A percentile compares a stretch with the other conserved stretches of the same genome.
Conservation (phyloP, 228 moss, liverwort and hornwort genomes). For the Sphagnum magellanicum region DNA sequence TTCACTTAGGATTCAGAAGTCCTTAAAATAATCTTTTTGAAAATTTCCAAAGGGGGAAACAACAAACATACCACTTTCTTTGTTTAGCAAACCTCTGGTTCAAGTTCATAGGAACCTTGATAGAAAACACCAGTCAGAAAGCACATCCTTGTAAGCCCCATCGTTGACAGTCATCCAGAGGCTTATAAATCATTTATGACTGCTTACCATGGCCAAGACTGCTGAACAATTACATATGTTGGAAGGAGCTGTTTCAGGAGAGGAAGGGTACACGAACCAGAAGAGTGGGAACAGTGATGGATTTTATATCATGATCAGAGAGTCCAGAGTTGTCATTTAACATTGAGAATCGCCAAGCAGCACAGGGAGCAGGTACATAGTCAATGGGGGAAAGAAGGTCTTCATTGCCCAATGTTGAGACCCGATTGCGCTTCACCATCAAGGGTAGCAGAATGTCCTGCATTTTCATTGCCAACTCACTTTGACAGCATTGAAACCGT, state of each 20-base stretch:
- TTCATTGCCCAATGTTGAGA: slow-evolving; percentile 53
- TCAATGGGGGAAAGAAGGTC: slow-evolving; percentile 82
- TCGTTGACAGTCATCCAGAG: too few relatives aligned
- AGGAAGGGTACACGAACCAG: slow-evolving; percentile 38
- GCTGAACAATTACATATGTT: too few relatives aligned
- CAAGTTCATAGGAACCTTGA: too few relatives aligned
- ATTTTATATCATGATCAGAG: slow-evolving; percentile 45
- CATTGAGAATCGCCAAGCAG: slow-evolving; percentile 88
- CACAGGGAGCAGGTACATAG: slow-evolving; percentile 75
- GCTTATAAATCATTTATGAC: too few relatives aligned
- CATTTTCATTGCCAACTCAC: background rate
- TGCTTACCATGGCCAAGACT: too few relatives aligned
- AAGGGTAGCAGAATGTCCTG: slow-evolving; percentile 90
- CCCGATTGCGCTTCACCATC: slow-evolving; percentile 74
- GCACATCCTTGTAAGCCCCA: too few relatives aligned
- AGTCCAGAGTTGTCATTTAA: slow-evolving; percentile 76
- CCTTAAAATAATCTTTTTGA: too few relatives aligned
- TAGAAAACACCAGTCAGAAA: too few relatives aligned
- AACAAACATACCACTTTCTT: too few relatives aligned
- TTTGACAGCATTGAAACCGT: background rate
- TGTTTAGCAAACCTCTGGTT: too few relatives aligned
- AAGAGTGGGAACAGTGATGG: slow-evolving; percentile 56
- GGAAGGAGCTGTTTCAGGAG: background rate
- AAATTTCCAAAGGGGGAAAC: too few relatives aligned
- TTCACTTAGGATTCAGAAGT: too few relatives aligned